These are phyloP conservation scores for Excoecaria cochinchinensis DNA, from an alignment of 345 rosid genomes.

Conservation along the genomic window DNA sequence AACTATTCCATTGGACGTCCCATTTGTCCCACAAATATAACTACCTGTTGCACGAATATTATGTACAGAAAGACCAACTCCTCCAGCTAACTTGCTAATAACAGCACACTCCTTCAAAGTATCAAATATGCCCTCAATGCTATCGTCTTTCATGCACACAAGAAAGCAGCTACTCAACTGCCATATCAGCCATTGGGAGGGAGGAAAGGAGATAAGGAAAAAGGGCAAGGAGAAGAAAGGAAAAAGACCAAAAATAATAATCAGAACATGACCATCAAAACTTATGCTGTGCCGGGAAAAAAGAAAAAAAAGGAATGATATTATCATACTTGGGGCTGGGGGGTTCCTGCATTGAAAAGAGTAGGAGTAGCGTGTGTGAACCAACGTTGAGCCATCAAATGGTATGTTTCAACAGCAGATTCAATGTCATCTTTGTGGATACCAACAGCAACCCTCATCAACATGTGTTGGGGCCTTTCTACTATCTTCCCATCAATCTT, in stretches of 20 bases:
- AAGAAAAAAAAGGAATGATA: neutral
- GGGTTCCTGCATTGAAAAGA: conserved; percentile 84
- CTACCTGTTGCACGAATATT: conserved; percentile 71
- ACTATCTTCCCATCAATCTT: conserved; percentile 79
- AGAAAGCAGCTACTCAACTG: conserved; percentile 89
- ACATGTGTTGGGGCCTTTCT: conserved; percentile 85
- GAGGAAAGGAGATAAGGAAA: too few species aligned
- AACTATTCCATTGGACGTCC: conserved; percentile 69
- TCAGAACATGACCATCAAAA: neutral
- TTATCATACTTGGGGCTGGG: conserved; percentile 61
- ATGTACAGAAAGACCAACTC: conserved; percentile 82
- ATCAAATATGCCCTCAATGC: conserved; percentile 86
- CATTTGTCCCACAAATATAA: conserved; percentile 65
- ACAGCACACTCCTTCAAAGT: conserved; percentile 90
- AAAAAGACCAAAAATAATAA: neutral
- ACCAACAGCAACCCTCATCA: conserved; percentile 90
- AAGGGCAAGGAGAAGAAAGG: neutral
- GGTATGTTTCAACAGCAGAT: conserved; percentile 62
- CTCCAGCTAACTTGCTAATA: conserved; percentile 85
- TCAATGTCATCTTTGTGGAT: conserved; percentile 72
- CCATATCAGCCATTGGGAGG: conserved; percentile 5
- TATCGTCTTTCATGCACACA: conserved; percentile 85
- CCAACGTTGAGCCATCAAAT: conserved; percentile 87
- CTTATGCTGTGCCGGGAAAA: neutral
- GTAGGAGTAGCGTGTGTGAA: conserved; percentile 94